A percentile compares a stretch with the other conserved stretches of the same genome.
Evolutionary conservation across 2,329 filamentous ascomycete genomes (phyloP).

Genomic region (Lachnellula suecica): DNA sequence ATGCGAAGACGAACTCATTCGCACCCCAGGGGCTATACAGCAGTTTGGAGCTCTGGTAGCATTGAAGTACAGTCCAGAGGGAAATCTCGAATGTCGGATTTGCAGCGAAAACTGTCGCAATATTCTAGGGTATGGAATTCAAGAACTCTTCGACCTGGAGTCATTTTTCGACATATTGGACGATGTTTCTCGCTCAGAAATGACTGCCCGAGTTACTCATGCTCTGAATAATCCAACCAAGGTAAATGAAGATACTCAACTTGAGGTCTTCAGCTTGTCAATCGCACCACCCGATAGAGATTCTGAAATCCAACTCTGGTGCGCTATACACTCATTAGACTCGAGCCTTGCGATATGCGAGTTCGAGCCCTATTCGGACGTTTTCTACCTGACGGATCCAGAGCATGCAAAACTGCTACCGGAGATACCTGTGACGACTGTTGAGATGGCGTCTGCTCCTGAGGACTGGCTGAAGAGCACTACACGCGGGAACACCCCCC

Average conservation of each 20-base stretch:
- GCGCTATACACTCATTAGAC: slow-evolving; percentile 20
- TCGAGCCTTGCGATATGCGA: slow-evolving; percentile 23
- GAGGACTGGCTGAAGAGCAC: slow-evolving; percentile 23
- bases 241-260: slow-evolving; percentile 13
- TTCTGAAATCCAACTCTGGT: slow-evolving; percentile 20
- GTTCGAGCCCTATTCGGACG: slow-evolving; percentile 23
- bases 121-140: slow-evolving; percentile 22
- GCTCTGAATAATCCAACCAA: slow-evolving; percentile 8
- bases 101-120: slow-evolving; percentile 23
- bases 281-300: slow-evolving; percentile 10
- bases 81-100: slow-evolving; percentile 24
- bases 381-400: slow-evolving; percentile 16
- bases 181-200: slow-evolving; percentile 15
- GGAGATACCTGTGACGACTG: slow-evolving; percentile 1
- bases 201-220: slow-evolving; percentile 17
- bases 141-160: slow-evolving; percentile 21
- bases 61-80: slow-evolving; percentile 13
- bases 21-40: slow-evolving; percentile 27
- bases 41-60: slow-evolving; percentile 22
- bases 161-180: slow-evolving; percentile 24
- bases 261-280: slow-evolving; percentile 19
- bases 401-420: slow-evolving; percentile 12
- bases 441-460: slow-evolving; percentile 12
- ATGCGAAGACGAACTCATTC: slow-evolving; percentile 30
- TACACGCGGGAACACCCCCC: slow-evolving; percentile 17